These are phyloP conservation scores for Epichloe scottii DNA, from an alignment of 2,329 filamentous ascomycete species.

Conservation along the genomic window DNA sequence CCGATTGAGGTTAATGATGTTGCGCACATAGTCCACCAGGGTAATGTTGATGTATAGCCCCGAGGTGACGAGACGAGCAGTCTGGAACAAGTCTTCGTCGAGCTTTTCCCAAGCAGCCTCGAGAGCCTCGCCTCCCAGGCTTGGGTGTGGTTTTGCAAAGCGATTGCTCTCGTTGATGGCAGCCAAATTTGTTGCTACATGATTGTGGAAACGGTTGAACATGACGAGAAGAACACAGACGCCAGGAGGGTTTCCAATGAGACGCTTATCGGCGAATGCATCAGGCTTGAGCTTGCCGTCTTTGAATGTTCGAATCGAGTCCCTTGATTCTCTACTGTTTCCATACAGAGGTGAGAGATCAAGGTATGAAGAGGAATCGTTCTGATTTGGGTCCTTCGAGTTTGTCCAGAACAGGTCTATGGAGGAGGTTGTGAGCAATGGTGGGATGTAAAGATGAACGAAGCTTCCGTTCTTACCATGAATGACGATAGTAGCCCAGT, in stretches of 20 bases:
- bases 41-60: constrained; percentile 72
- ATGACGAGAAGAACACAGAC: constrained; percentile 62
- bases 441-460: neutral
- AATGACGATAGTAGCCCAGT: constrained; percentile 62
- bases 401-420: constrained; percentile 59
- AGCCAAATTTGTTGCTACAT: constrained; percentile 66
- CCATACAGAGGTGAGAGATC: constrained; percentile 63
- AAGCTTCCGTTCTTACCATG: constrained; percentile 38
- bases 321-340: constrained; percentile 52
- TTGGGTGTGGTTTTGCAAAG: constrained; percentile 52
- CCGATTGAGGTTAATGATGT: constrained; percentile 50
- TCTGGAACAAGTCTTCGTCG: constrained; percentile 71
- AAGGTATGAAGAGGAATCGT: constrained; percentile 59
- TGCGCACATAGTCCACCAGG: constrained; percentile 65
- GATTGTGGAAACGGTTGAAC: constrained; percentile 80
- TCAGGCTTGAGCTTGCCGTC: constrained; percentile 64
- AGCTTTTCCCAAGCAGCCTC: constrained; percentile 50
- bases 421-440: neutral
- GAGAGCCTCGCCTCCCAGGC: constrained; percentile 35
- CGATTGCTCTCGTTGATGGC: constrained; percentile 75
- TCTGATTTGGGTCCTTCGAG: constrained; percentile 42
- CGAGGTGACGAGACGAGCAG: constrained; percentile 59
- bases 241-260: constrained; percentile 59
- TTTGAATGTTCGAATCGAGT: constrained; percentile 55
- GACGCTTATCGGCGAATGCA: constrained; percentile 55